Percentiles rank a stretch among this genome's conserved stretches.
These are phyloP conservation scores for Calocybe indica DNA, from an alignment of 768 basidiomycete species.

Conservation along the genomic window DNA sequence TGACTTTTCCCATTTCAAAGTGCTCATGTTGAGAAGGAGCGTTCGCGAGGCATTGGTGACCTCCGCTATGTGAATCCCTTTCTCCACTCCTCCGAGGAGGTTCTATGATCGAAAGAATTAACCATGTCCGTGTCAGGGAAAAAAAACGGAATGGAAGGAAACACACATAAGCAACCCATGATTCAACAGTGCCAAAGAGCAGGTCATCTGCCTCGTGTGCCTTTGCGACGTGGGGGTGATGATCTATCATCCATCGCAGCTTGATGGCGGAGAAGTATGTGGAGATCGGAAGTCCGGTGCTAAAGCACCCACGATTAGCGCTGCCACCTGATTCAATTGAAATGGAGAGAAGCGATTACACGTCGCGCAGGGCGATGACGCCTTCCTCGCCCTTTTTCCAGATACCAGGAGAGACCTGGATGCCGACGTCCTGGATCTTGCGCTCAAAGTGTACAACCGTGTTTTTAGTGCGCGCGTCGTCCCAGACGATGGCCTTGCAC, in stretches of 20 bases:
- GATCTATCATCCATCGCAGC: conserved; percentile 94
- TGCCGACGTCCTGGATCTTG: conserved; percentile 65
- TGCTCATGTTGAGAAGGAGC: conserved; percentile 79
- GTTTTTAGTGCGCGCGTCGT: conserved; percentile 87
- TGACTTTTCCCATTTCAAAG: conserved; percentile 76
- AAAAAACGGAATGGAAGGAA: neutral
- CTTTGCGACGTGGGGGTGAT: conserved; percentile 64
- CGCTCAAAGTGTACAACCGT: conserved; percentile 76
- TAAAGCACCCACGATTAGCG: conserved; percentile 22
- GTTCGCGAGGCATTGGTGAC: conserved; percentile 97
- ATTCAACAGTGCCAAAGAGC: conserved; percentile 92
- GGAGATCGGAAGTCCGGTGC: conserved; percentile 90
- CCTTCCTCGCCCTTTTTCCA: conserved; percentile 71
- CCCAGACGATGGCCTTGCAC: conserved; percentile 92
- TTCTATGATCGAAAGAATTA: conserved; percentile 41
- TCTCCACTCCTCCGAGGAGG: conserved; percentile 69
- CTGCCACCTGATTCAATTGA: neutral
- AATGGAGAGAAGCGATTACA: conserved; percentile 40
- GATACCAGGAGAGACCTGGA: conserved; percentile 61
- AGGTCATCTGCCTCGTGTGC: conserved; percentile 82
- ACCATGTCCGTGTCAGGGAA: neutral
- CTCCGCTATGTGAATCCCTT: conserved; percentile 80
- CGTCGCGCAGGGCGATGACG: conserved; percentile 53
- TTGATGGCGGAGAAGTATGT: conserved; percentile 99
- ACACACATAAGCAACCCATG: conserved; percentile 87